A percentile compares a stretch with the other conserved stretches of the same genome.
phyloP scores from a whole-genome alignment of 2,329 filamentous ascomycete genomes.

The Cladophialophora psammophila region DNA sequence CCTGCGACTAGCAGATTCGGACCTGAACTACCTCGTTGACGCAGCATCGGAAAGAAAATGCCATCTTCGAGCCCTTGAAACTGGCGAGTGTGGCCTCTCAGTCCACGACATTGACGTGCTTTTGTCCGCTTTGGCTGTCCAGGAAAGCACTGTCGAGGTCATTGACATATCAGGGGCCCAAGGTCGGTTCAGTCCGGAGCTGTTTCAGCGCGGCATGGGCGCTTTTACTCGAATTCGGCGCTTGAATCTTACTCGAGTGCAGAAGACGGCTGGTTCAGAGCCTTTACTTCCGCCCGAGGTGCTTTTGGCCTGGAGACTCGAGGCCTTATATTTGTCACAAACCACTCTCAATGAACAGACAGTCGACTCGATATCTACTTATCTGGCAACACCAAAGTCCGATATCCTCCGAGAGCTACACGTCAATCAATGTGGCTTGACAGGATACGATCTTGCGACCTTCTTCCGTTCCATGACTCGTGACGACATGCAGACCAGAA shows the following conservation, averaged over 20 bases:
- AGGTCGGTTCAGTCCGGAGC: constrained; percentile 67
- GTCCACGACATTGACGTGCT: constrained; percentile 63
- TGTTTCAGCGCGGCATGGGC: constrained; percentile 71
- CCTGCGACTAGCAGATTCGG: constrained; percentile 73
- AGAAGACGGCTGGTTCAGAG: constrained; percentile 68
- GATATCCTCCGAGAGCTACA: constrained; percentile 66
- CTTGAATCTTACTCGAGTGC: constrained; percentile 70
- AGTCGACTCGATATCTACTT: constrained; percentile 70
- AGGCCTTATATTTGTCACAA: constrained; percentile 70
- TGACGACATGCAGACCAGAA: constrained; percentile 58
- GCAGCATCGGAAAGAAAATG: constrained; percentile 71
- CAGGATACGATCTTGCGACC: constrained; percentile 69
- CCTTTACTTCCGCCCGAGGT: constrained; percentile 71
- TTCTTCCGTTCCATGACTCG: constrained; percentile 69
- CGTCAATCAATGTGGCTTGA: constrained; percentile 72
- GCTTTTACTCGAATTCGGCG: constrained; percentile 72
- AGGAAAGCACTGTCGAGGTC: constrained; percentile 71
- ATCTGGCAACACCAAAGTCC: constrained; percentile 68
- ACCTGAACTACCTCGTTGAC: constrained; percentile 71
- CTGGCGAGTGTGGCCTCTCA: constrained; percentile 67
- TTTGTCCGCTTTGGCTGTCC: constrained; percentile 68
- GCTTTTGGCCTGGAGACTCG: constrained; percentile 70
- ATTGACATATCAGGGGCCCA: constrained; percentile 72
- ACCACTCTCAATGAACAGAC: constrained; percentile 68
- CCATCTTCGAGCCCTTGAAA: constrained; percentile 71